A percentile compares a stretch with the other conserved stretches of the same genome.
These are phyloP conservation scores for Blastobotrys chiropterorum DNA, from an alignment of 805 yeast genomes.

Conservation along the genomic window DNA sequence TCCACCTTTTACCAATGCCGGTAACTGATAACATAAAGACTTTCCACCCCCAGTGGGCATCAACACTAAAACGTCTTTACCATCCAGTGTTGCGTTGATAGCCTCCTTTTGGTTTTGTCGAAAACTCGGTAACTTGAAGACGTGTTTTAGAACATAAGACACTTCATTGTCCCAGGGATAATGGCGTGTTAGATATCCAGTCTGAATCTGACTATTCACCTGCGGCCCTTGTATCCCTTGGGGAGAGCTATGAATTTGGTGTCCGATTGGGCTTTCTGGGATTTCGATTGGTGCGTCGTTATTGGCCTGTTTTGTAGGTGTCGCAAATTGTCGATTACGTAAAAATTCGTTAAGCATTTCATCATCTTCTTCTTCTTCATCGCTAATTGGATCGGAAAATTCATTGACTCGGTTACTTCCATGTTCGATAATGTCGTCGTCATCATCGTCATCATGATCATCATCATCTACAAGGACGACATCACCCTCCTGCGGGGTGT, in stretches of 20 bases:
- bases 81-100: slow-evolving; percentile 62
- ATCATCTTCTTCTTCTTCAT: background rate
- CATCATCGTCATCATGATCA: background rate
- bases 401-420: background rate
- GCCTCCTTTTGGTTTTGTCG: slow-evolving; percentile 85
- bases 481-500: background rate
- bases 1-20: slow-evolving; percentile 77
- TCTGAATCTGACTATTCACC: background rate
- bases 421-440: background rate
- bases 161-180: slow-evolving; percentile 67
- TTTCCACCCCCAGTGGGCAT: slow-evolving; percentile 99
- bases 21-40: slow-evolving; percentile 90
- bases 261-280: background rate
- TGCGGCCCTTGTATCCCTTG: slow-evolving; percentile 1
- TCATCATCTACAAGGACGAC: background rate
- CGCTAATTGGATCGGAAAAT: background rate
- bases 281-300: background rate
- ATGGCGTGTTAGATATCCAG: slow-evolving; percentile 5
- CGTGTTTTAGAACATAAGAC: slow-evolving; percentile 44
- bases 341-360: background rate
- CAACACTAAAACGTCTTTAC: slow-evolving; percentile 84
- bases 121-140: slow-evolving; percentile 61
- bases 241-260: slow-evolving; percentile 1
- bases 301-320: background rate
- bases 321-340: background rate